These are phyloP conservation scores for Vanderwaltozyma polyspora DNA, from an alignment of 805 yeast species.

Conservation along the genomic window DNA sequence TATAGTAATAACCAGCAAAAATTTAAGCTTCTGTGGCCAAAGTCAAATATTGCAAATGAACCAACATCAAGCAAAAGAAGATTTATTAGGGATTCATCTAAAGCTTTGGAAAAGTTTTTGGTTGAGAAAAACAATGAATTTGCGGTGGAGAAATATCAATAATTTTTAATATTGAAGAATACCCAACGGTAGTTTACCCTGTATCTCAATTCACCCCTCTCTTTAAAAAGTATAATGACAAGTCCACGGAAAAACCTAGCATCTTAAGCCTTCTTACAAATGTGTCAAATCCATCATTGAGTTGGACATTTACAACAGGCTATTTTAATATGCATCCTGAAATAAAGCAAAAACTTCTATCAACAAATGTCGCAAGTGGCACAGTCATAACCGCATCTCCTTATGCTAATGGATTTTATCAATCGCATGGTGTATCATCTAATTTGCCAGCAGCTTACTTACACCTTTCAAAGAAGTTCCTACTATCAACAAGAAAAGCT, in stretches of 20 bases:
- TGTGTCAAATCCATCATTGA: conserved; percentile 39
- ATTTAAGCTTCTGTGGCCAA: conserved; percentile 65
- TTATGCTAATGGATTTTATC: conserved; percentile 84
- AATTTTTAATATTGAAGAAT: conserved; percentile 23
- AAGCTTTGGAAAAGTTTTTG: conserved; percentile 47
- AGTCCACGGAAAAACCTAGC: conserved; percentile 75
- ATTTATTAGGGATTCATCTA: conserved; percentile 47
- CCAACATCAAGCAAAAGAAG: conserved; percentile 45
- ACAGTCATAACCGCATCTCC: conserved; percentile 85
- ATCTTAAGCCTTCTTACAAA: conserved; percentile 50
- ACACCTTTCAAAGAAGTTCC: conserved; percentile 57
- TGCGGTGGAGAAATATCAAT: conserved; percentile 2
- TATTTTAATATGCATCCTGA: conserved; percentile 85
- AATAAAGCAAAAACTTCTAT: conserved; percentile 46
- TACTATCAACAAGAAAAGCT: conserved; percentile 36
- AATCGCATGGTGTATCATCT: conserved; percentile 70
- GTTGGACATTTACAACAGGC: conserved; percentile 91
- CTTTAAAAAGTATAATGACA: conserved; percentile 37
- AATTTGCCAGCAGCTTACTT: conserved; percentile 81
- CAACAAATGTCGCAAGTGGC: conserved; percentile 35
- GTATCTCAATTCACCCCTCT: conserved; percentile 86
- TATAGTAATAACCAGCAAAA: conserved; percentile 34
- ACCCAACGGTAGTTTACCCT: conserved; percentile 69
- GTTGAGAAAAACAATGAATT: conserved; percentile 12
- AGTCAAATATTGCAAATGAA: conserved; percentile 50